These are phyloP conservation scores for Dysphania ambrosioides DNA, from an alignment of 148 eudicot species.

Conservation along the genomic window DNA sequence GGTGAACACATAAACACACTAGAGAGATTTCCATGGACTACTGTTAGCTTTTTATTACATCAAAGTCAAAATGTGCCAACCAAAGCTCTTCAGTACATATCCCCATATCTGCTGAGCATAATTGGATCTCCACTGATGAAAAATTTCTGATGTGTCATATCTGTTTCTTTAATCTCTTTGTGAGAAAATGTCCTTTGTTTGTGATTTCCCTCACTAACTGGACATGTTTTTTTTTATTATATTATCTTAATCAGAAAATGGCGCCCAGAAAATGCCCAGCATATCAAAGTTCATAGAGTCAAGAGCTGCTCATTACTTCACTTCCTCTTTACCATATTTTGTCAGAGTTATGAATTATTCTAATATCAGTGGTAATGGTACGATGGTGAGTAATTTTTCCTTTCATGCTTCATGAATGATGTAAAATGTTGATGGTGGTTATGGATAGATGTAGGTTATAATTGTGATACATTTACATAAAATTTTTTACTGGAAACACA, in stretches of 20 bases:
- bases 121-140: neutral
- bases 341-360: constrained; percentile 76
- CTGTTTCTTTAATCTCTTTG: neutral
- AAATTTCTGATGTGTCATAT: neutral
- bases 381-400: constrained; percentile 55
- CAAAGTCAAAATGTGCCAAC: neutral
- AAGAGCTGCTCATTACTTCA: constrained; percentile 62
- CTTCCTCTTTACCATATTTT: constrained; percentile 73
- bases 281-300: constrained; percentile 74
- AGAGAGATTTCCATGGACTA: neutral
- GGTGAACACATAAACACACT: too few relatives aligned
- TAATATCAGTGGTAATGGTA: constrained; percentile 63
- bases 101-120: neutral
- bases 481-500: neutral
- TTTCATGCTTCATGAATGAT: too few relatives aligned
- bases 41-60: neutral
- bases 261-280: constrained; percentile 22
- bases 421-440: too few relatives aligned
- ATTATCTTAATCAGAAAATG: constrained; percentile 38
- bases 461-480: neutral
- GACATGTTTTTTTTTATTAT: neutral
- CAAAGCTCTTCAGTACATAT: neutral
- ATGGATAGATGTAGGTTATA: too few relatives aligned
- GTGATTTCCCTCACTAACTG: neutral
- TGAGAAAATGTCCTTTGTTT: neutral